Base-by-base conservation (phyloP, 306 rosid genomes). In the Boehmeria nivea region DNA sequence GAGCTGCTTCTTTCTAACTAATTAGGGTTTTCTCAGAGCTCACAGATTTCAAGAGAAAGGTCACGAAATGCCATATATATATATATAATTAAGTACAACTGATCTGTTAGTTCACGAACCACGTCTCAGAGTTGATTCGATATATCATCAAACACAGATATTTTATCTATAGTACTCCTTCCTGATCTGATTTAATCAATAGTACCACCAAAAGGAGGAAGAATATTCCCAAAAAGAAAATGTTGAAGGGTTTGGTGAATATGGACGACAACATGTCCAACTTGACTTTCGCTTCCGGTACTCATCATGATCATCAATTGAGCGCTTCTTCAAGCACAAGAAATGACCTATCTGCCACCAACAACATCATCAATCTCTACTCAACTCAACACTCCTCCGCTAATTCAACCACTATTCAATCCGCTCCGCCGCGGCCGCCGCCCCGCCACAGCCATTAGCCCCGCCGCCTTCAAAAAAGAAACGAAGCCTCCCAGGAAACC, bases 401-500 rank as follows among this genome's bases (percentile, higher is more conserved):
- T 42, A 66, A 73, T 38, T 81, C 89, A 43, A 73, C 75, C 45
- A 40, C 45, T 37, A 76, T 61, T 65, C 80, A 73, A 60, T 75
- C 59, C 39, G 70, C 57, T 26, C 59, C 57, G 6, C 43, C 59
- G 12, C 55, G 19, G 0, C 54, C 81, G 25, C 81, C 76, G 13
- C 81, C 77, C 10, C 72, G 2, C 25, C 59, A 8, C 40, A 21
- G 0, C 58, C n/a, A n/a, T n/a, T n/a, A n/a, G n/a, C n/a, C n/a
- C n/a, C 79, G 24, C 81, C 79, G 14, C 72, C 76, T 8, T 72
- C 79, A 8, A 88, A 82, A 67, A 85, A 64, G 79, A 85, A 85
- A 80, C 65, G 96, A 62, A 85, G 57, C 59, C 91, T 82, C 61
- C 96, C 94, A 0, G 96, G 96, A 45, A 77, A 88, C 45, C 96